Base-by-base conservation (phyloP, 2,329 filamentous ascomycete species). In the Diaporthe batatas region DNA sequence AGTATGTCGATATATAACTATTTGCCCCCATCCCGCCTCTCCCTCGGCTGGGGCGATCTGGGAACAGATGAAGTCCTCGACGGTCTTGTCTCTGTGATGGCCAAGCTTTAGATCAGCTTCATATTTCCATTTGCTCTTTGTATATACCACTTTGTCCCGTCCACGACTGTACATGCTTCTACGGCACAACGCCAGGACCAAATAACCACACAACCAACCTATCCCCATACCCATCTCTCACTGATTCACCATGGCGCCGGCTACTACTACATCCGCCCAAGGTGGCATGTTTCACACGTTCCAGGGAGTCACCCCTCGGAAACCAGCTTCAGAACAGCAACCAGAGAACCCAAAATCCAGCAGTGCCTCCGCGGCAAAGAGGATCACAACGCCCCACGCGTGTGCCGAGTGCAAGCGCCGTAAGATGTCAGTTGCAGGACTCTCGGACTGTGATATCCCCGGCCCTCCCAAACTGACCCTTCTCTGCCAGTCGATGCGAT, bases 341-440 rank as follows among this genome's bases (percentile, higher is more conserved):
- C 80, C 79, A 72, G 80, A 82, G 42, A 81, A 78, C 76, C 77
- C 80, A 72, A 87, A 85, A 75, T 76, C 84, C 34, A 83, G 80
- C 71, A 81, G 81, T 47, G 79, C 78, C 11, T 77, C 77, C 29
- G 79, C 81, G 11, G 80, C 83, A 62, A 87, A 88, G 80, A 84
- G 87, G 76, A 87, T 88, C 77, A 89, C 87, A 47, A 89, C 87
- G 72, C 85, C 86, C 34, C 87, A 92, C 78, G 92, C 92, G 49
- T 94, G 92, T 80, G 91, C 92, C 62, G 92, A 93, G 77, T 94
- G 93, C 83, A 91, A 94, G 79, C 88, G 93, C 76, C 89, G 93
- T 75, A 96, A 96, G 82, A 96, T 96, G 85, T 86, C 80, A 78
- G 84, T 74, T 51, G 64, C 32, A 18, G 10, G 7, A 25, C 39